phyloP scores from a whole-genome alignment of 2,329 filamentous ascomycete species.

The Phaeosphaeria sp. region DNA sequence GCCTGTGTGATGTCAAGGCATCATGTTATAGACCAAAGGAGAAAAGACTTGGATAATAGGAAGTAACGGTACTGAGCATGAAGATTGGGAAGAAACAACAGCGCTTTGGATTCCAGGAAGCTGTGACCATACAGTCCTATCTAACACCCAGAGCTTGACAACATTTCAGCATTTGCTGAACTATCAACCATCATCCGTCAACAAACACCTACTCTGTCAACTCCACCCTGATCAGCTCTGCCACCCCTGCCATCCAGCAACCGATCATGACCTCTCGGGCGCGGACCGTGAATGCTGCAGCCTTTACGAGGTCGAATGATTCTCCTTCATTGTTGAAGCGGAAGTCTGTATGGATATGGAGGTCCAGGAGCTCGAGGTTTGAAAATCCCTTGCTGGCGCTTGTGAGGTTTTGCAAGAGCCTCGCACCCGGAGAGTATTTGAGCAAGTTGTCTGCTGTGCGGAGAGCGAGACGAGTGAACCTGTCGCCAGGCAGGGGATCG shows the following conservation, averaged over 20 bases:
- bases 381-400: conserved; percentile 5
- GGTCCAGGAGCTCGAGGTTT: conserved; percentile 9
- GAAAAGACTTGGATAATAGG: not conserved
- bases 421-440: conserved; percentile 14
- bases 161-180: not conserved
- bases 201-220: not conserved
- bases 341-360: conserved; percentile 13
- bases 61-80: not conserved
- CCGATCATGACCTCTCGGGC: conserved; percentile 2
- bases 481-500: not conserved
- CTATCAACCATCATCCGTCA: not conserved
- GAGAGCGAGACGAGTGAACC: not conserved
- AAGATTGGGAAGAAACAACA: not conserved
- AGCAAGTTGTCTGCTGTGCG: conserved; percentile 6
- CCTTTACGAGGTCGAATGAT: conserved; percentile 6
- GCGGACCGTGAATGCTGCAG: conserved; percentile 8
- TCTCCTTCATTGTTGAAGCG: not conserved
- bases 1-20: not conserved
- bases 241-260: not conserved
- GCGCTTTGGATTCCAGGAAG: not conserved
- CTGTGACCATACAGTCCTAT: conserved; percentile 1
- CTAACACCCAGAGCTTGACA: not conserved
- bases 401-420: conserved; percentile 14
- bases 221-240: not conserved
- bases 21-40: not conserved